These are phyloP conservation scores for Anthostomella pinea DNA, from an alignment of 2,329 filamentous ascomycete species.

Conservation along the genomic window DNA sequence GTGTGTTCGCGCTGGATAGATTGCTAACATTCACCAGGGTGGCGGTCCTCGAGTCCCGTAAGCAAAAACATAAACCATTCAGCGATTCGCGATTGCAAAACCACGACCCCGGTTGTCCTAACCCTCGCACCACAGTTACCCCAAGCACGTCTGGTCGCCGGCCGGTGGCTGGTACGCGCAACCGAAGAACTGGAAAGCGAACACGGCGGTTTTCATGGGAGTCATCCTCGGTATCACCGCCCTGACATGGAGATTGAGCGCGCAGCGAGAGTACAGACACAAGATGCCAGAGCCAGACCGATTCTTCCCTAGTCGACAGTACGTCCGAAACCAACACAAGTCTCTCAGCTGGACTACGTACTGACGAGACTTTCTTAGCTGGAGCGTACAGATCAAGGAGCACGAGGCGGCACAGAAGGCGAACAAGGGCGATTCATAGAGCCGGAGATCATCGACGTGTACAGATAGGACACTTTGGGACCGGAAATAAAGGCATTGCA, in stretches of 20 bases:
- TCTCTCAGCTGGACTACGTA: background rate
- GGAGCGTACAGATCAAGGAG: constrained; percentile 45
- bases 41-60: constrained; percentile 68
- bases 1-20: background rate
- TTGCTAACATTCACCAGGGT: constrained; percentile 56
- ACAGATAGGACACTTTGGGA: constrained; percentile 19
- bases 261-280: constrained; percentile 68
- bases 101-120: constrained; percentile 12
- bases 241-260: constrained; percentile 67
- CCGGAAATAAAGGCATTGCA: constrained; percentile 13
- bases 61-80: constrained; percentile 38
- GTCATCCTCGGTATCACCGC: constrained; percentile 67
- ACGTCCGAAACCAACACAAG: constrained; percentile 36
- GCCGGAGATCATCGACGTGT: constrained; percentile 12
- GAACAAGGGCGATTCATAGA: constrained; percentile 27
- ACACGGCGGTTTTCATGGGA: constrained; percentile 74
- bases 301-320: constrained; percentile 88
- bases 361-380: constrained; percentile 31
- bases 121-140: constrained; percentile 63
- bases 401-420: constrained; percentile 39
- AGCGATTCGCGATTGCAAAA: constrained; percentile 3
- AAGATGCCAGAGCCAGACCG: constrained; percentile 75
- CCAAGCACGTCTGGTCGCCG: constrained; percentile 99
- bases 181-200: constrained; percentile 90
- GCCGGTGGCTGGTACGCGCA: constrained; percentile 97